These are phyloP conservation scores for Cryphonectria radicalis DNA, from an alignment of 2,329 filamentous ascomycete genomes.

Conservation along the genomic window DNA sequence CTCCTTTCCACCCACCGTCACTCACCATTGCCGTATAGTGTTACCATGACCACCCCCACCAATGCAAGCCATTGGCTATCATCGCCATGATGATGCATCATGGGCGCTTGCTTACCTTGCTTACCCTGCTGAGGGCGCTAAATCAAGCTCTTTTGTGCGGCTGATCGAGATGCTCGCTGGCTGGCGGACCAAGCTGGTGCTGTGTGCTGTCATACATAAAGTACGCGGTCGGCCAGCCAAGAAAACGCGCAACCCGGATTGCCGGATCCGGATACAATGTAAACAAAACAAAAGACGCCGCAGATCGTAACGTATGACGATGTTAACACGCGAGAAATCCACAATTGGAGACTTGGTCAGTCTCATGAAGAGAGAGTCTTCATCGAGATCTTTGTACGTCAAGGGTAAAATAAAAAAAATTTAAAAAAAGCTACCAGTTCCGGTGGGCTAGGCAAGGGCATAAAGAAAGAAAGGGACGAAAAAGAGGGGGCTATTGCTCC, in stretches of 20 bases:
- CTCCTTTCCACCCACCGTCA: background rate
- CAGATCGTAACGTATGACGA: conserved; percentile 5
- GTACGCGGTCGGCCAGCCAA: conserved; percentile 14
- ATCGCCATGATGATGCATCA: conserved; percentile 1
- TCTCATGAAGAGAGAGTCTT: background rate
- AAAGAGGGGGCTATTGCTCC: background rate
- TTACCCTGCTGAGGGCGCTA: conserved; percentile 7
- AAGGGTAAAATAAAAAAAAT: background rate
- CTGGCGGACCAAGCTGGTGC: background rate
- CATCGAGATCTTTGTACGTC: conserved; percentile 21
- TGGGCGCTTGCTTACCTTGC: conserved; percentile 14
- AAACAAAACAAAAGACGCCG: conserved; percentile 27
- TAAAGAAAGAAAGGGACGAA: conserved; percentile 18
- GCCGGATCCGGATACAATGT: conserved; percentile 18
- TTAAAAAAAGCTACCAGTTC: background rate
- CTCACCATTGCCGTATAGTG: no score
- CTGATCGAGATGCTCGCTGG: conserved; percentile 1
- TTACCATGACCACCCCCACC: background rate
- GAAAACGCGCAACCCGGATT: background rate
- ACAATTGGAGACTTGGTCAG: conserved; percentile 14
- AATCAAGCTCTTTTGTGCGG: background rate
- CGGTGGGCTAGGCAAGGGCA: conserved; percentile 8
- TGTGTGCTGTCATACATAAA: background rate
- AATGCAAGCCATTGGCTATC: conserved; percentile 8
- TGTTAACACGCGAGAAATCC: conserved; percentile 9